Conservation (phyloP, 2,329 filamentous ascomycete species). For the Thelonectria rubi region DNA sequence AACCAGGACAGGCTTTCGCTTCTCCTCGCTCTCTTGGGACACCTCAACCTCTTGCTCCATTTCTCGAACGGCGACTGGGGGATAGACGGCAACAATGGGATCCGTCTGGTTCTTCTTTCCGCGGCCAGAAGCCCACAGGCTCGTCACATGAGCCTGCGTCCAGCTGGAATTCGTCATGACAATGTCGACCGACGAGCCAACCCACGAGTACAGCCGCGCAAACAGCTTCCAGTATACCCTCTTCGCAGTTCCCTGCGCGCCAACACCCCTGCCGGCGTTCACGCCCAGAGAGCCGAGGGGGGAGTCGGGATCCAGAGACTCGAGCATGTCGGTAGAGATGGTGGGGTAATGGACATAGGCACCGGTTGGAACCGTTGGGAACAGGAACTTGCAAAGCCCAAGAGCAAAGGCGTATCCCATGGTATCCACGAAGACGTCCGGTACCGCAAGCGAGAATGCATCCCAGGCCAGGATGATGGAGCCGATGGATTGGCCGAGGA, state of each 20-base stretch:
- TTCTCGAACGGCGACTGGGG: slow-evolving; percentile 89
- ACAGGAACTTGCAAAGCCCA: slow-evolving; percentile 83
- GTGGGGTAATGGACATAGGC: slow-evolving; percentile 99
- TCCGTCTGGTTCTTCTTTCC: slow-evolving; percentile 55
- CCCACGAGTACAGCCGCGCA: slow-evolving; percentile 80
- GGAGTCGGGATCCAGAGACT: slow-evolving; percentile 74
- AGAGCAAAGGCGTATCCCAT: slow-evolving; percentile 97
- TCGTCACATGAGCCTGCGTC: slow-evolving; percentile 85
- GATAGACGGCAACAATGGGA: slow-evolving; percentile 82
- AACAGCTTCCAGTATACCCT: slow-evolving; percentile 88
- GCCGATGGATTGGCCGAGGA: slow-evolving; percentile 92
- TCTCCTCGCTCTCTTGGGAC: slow-evolving; percentile 71
- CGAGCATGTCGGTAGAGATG: slow-evolving; percentile 97
- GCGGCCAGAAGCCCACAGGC: slow-evolving; percentile 76
- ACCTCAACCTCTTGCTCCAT: slow-evolving; percentile 79
- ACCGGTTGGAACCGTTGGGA: slow-evolving; percentile 81
- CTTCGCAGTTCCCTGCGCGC: slow-evolving; percentile 76
- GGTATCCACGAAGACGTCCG: slow-evolving; percentile 95
- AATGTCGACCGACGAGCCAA: slow-evolving; percentile 85
- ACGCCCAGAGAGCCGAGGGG: slow-evolving; percentile 72
- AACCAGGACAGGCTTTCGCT: slow-evolving; percentile 76
- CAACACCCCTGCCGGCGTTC: slow-evolving; percentile 83
- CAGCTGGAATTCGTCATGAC: slow-evolving; percentile 98
- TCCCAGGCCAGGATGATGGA: slow-evolving; percentile 90
- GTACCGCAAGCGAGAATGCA: slow-evolving; percentile 89